Conservation (phyloP, 345 rosid genomes). For the Aurinia saxatilis region DNA sequence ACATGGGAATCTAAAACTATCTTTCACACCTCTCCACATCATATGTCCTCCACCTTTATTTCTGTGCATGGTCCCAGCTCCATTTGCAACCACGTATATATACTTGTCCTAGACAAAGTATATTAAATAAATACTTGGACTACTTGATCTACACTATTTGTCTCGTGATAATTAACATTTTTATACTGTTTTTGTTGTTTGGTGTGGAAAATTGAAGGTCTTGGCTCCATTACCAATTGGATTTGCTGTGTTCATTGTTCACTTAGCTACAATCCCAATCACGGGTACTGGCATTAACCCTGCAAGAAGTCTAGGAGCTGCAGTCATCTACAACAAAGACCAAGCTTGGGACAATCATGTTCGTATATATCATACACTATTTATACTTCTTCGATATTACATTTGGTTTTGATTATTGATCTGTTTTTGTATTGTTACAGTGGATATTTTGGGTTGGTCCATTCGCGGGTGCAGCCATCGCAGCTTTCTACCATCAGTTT, state of each 20-base stretch:
- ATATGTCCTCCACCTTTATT: background rate
- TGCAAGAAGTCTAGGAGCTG: slow-evolving; percentile 94
- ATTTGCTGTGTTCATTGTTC: slow-evolving; percentile 94
- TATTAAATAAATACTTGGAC: background rate
- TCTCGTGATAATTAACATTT: slow-evolving; percentile 15
- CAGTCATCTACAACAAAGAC: slow-evolving; percentile 63
- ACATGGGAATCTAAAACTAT: background rate
- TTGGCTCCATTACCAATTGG: slow-evolving; percentile 97
- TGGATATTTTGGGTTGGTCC: slow-evolving; percentile 82
- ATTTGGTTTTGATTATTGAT: background rate
- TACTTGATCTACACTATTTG: background rate
- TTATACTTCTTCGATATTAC: background rate
- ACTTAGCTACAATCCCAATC: slow-evolving; percentile 83
- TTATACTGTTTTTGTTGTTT: background rate
- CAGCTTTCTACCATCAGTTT: slow-evolving; percentile 58
- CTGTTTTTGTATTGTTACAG: slow-evolving; percentile 17
- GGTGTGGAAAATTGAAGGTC: slow-evolving; percentile 37
- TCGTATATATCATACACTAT: slow-evolving; percentile 1
- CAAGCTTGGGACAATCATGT: slow-evolving; percentile 95
- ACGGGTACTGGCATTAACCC: slow-evolving; percentile 98
- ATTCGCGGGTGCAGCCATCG: slow-evolving; percentile 57
- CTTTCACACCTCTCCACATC: slow-evolving; percentile 15
- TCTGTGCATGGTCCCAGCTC: slow-evolving; percentile 16
- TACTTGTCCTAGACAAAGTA: background rate
- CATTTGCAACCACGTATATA: slow-evolving; percentile 14